A percentile compares a stretch with the other conserved stretches of the same genome.
These are phyloP conservation scores for Pythium aphanidermatum DNA, from an alignment of 352 stramenopile species.

Conservation along the genomic window DNA sequence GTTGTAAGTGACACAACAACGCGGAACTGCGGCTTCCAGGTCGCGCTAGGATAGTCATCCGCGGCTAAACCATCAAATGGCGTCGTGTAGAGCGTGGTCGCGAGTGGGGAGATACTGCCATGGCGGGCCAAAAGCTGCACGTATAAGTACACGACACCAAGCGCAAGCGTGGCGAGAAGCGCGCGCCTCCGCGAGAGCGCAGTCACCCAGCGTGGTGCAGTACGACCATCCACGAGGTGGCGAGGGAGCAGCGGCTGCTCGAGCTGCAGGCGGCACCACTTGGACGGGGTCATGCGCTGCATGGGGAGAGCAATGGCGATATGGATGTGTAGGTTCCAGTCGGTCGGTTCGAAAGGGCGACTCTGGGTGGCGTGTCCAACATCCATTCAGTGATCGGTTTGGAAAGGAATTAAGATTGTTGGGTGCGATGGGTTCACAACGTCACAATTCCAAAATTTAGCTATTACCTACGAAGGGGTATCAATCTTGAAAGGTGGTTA, in stretches of 20 bases:
- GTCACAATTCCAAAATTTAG: too few relatives aligned
- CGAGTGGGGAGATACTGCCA: conserved; percentile 66
- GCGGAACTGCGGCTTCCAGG: conserved; percentile 62
- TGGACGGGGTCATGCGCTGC: too few relatives aligned
- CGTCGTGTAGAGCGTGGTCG: conserved; percentile 59
- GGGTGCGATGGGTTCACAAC: too few relatives aligned
- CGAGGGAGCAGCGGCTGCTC: conserved; percentile 57
- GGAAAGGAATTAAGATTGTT: too few relatives aligned
- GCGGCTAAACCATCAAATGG: conserved; percentile 40
- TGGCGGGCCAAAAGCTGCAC: conserved; percentile 61
- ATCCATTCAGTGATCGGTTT: too few relatives aligned
- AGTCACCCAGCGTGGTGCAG: conserved; percentile 6
- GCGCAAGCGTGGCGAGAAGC: conserved; percentile 25
- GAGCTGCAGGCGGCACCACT: conserved; percentile 41
- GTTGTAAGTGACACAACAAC: conserved; percentile 82
- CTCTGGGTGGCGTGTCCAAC: too few relatives aligned
- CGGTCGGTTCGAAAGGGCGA: too few relatives aligned
- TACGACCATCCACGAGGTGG: conserved; percentile 11
- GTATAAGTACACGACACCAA: conserved; percentile 42
- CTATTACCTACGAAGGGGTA: too few relatives aligned
- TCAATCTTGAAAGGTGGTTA: too few relatives aligned
- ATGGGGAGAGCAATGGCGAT: too few relatives aligned
- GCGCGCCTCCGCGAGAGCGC: conserved; percentile 17
- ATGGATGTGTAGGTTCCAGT: too few relatives aligned
- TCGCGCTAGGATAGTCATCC: conserved; percentile 27